Evolutionary conservation across 2,329 filamentous ascomycete genomes (phyloP).

Genomic region (Daldinia sp.): DNA sequence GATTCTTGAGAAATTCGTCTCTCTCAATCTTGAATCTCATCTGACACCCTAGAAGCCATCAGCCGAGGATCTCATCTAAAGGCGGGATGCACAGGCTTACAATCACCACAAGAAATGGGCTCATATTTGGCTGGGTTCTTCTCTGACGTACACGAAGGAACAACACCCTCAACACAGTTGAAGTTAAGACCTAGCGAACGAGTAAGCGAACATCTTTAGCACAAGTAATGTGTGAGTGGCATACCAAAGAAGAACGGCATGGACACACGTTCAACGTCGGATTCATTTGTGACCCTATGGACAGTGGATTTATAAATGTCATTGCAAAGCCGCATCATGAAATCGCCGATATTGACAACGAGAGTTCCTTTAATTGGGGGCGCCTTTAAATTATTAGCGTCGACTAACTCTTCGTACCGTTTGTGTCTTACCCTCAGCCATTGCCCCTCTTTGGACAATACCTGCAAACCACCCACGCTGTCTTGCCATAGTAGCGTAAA

Average conservation of each 20-base stretch:
- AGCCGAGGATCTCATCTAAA: background rate
- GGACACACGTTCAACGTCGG: constrained; percentile 54
- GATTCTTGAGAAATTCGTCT: constrained; percentile 40
- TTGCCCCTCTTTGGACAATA: constrained; percentile 53
- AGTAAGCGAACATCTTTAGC: background rate
- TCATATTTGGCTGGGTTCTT: constrained; percentile 58
- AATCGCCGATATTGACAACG: constrained; percentile 62
- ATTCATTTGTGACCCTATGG: constrained; percentile 58
- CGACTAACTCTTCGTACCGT: background rate
- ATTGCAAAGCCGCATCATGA: constrained; percentile 60
- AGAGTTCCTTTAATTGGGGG: constrained; percentile 56
- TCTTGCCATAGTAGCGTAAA: constrained; percentile 62
- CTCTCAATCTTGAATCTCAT: constrained; percentile 47
- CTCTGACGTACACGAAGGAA: constrained; percentile 57
- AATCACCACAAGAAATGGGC: constrained; percentile 60
- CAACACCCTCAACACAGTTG: constrained; percentile 58
- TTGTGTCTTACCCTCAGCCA: constrained; percentile 50
- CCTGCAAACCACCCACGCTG: constrained; percentile 52
- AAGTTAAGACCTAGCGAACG: constrained; percentile 55
- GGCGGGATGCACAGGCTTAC: constrained; percentile 37
- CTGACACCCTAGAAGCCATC: constrained; percentile 43
- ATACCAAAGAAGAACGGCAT: constrained; percentile 66
- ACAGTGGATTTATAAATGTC: constrained; percentile 60
- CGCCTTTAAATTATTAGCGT: constrained; percentile 41
- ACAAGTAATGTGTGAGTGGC: background rate